Evolutionary conservation across 2,329 filamentous ascomycete genomes (phyloP).

Genomic region (Amphichorda felina): DNA sequence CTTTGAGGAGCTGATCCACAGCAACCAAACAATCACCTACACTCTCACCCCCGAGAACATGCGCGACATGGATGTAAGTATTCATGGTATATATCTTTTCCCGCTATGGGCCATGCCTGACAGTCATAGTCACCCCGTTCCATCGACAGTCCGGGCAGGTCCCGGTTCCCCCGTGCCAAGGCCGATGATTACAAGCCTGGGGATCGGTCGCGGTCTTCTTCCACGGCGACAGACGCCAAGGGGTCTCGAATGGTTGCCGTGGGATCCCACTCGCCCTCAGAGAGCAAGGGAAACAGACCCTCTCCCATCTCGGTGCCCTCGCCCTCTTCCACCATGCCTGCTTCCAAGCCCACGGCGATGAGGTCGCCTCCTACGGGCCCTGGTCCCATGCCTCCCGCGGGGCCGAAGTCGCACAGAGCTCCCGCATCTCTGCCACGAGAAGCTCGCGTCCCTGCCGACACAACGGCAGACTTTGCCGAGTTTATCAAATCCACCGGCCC

Average conservation of each 20-base stretch:
- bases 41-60: conserved; percentile 72
- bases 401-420: conserved; percentile 9
- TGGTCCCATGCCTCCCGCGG: conserved; percentile 5
- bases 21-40: conserved; percentile 72
- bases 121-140: conserved; percentile 25
- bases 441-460: conserved; percentile 57
- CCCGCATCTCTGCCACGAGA: conserved; percentile 47
- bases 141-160: conserved; percentile 26
- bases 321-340: too few species aligned
- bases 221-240: background rate
- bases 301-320: conserved; percentile 3
- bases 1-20: conserved; percentile 71
- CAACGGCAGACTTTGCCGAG: conserved; percentile 72
- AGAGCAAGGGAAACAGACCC: conserved; percentile 1
- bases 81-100: background rate
- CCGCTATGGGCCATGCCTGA: background rate
- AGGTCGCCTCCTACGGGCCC: conserved; percentile 5
- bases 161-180: conserved; percentile 26
- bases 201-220: conserved; percentile 33
- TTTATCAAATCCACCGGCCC: conserved; percentile 84
- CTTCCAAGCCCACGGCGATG: background rate
- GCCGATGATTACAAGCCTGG: conserved; percentile 31
- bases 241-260: background rate
- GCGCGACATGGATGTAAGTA: conserved; percentile 60
- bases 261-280: background rate